These are phyloP conservation scores for Nicotiana sylvestris DNA, from an alignment of 257 asterid species.

Conservation along the genomic window DNA sequence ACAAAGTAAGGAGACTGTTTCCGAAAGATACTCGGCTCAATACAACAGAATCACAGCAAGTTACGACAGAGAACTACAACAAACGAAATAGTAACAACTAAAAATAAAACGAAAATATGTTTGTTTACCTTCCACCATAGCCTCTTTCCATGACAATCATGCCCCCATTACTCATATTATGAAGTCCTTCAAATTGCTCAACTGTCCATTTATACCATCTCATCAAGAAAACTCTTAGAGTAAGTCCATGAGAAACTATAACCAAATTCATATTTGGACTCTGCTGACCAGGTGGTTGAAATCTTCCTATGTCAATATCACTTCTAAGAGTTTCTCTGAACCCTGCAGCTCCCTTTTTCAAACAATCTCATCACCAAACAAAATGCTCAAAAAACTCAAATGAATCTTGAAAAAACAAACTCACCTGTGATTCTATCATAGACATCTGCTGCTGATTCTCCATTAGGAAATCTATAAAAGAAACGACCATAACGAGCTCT, in stretches of 20 bases:
- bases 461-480: constrained; percentile 71
- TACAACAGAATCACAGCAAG: too few species aligned
- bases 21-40: too few species aligned
- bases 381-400: neutral
- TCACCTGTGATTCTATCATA: constrained; percentile 79
- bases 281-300: constrained; percentile 76
- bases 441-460: constrained; percentile 88
- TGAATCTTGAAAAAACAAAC: neutral
- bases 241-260: constrained; percentile 61
- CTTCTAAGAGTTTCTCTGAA: constrained; percentile 69
- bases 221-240: constrained; percentile 58
- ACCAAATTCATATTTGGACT: constrained; percentile 73
- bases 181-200: constrained; percentile 69
- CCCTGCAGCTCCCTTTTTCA: constrained; percentile 32
- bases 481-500: constrained; percentile 63
- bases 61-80: too few species aligned
- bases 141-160: constrained; percentile 77
- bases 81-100: too few species aligned
- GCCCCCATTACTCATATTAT: constrained; percentile 50
- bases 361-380: neutral
- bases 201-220: constrained; percentile 88
- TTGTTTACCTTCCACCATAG: constrained; percentile 67
- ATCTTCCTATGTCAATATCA: constrained; percentile 77
- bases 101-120: neutral
- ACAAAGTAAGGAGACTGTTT: too few species aligned